phyloP scores from a whole-genome alignment of 2,329 filamentous ascomycete genomes.

The Clonostachys rhizophaga region DNA sequence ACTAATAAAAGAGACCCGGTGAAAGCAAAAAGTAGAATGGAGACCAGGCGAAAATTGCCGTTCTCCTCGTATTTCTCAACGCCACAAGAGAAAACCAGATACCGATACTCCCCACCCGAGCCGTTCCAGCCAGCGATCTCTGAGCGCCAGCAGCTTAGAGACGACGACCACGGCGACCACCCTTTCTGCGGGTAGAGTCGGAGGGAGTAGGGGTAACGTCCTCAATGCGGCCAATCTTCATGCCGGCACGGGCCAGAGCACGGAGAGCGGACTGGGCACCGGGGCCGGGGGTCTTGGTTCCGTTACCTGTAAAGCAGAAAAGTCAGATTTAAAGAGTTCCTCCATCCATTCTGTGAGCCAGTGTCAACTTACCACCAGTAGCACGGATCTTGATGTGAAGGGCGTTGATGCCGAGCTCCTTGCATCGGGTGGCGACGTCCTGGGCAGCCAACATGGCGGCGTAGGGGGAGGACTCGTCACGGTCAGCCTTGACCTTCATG shows the following conservation, averaged over 20 bases:
- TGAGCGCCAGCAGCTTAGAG: conserved; percentile 56
- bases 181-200: conserved; percentile 99
- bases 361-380: conserved; percentile 73
- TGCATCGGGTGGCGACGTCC: conserved; percentile 86
- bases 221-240: conserved; percentile 99
- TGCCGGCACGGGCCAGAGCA: conserved; percentile 96
- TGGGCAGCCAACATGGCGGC: conserved; percentile 99
- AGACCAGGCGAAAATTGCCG: conserved; percentile 62
- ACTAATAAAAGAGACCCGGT: conserved; percentile 1
- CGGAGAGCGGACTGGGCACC: conserved; percentile 99
- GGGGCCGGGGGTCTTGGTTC: conserved; percentile 99
- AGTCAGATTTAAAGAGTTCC: background rate
- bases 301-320: conserved; percentile 63
- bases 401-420: conserved; percentile 72
- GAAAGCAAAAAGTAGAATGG: conserved; percentile 42
- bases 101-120: conserved; percentile 18
- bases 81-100: conserved; percentile 53
- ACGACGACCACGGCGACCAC: conserved; percentile 99
- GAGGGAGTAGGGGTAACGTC: conserved; percentile 98
- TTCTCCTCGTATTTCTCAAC: conserved; percentile 70
- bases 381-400: conserved; percentile 99
- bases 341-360: background rate
- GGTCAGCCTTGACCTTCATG: conserved; percentile 99
- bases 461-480: conserved; percentile 99
- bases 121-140: conserved; percentile 16